Evolutionary conservation across 140 eudicot genomes (phyloP).

Genomic region (Eryngium alpinum): DNA sequence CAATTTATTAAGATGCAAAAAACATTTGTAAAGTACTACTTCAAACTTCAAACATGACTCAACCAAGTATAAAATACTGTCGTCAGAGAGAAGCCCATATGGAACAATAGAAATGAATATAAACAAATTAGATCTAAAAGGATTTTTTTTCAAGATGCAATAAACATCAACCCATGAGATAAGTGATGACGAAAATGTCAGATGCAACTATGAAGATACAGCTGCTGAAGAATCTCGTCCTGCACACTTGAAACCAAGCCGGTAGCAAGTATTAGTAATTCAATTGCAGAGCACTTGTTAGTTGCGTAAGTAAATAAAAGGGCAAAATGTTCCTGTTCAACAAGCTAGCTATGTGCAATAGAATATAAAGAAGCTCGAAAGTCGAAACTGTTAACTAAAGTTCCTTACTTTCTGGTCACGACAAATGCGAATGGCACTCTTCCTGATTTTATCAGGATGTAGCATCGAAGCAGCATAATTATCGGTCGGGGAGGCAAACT

Average conservation of each 20-base stretch:
- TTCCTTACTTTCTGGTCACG: constrained; percentile 63
- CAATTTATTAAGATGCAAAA: no score
- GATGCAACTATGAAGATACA: neutral
- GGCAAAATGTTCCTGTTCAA: neutral
- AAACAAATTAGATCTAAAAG: neutral
- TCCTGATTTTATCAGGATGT: constrained; percentile 5
- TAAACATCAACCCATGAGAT: neutral
- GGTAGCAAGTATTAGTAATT: neutral
- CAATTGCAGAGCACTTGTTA: no score
- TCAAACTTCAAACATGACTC: constrained; percentile 1
- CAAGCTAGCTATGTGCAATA: neutral
- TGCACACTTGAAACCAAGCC: neutral
- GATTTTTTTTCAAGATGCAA: neutral
- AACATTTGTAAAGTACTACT: no score
- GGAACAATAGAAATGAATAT: neutral
- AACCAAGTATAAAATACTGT: neutral
- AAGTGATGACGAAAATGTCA: neutral
- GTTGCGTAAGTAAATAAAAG: neutral
- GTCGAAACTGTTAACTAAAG: neutral
- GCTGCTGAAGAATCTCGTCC: no score
- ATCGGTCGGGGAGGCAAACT: no score
- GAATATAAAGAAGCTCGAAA: neutral
- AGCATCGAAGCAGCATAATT: no score
- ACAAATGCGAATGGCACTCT: constrained; percentile 76
- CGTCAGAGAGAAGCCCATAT: neutral